phyloP scores from a whole-genome alignment of 371 early-diverging fungal genomes.

The Mucor velutinosus region DNA sequence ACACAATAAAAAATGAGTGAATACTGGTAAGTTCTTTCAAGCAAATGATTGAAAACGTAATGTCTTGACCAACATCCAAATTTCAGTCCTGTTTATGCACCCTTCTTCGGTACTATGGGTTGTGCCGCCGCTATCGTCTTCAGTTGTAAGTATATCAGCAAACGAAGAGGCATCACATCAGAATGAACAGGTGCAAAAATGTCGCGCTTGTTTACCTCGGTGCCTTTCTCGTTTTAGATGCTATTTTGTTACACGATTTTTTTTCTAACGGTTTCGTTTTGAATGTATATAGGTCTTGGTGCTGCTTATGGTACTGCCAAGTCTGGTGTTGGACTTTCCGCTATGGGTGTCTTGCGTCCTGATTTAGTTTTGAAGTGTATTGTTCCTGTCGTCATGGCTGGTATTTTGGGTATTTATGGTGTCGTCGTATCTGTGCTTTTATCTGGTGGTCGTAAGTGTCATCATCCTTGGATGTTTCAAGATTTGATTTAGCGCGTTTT shows the following conservation, averaged over 20 bases:
- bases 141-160: constrained; percentile 74
- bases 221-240: constrained; percentile 1
- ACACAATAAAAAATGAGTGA: constrained; percentile 1
- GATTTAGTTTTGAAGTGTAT: constrained; percentile 91
- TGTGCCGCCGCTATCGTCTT: constrained; percentile 95
- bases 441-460: constrained; percentile 76
- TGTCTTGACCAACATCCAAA: not conserved
- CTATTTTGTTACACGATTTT: not conserved
- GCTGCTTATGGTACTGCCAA: constrained; percentile 99
- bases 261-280: not conserved
- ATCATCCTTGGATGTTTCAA: not conserved
- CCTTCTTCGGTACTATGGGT: constrained; percentile 97
- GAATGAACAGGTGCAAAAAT: not conserved
- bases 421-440: constrained; percentile 92
- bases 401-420: constrained; percentile 98
- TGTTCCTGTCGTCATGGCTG: constrained; percentile 98
- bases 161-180: not conserved
- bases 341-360: constrained; percentile 95
- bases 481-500: constrained; percentile 1
- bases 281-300: constrained; percentile 67
- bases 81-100: constrained; percentile 90
- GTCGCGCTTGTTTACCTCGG: not conserved
- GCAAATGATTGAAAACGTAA: not conserved
- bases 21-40: not conserved
- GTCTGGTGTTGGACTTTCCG: constrained; percentile 95